Base-by-base conservation (phyloP, 2,329 filamentous ascomycete species). In the Ilyonectria robusta region DNA sequence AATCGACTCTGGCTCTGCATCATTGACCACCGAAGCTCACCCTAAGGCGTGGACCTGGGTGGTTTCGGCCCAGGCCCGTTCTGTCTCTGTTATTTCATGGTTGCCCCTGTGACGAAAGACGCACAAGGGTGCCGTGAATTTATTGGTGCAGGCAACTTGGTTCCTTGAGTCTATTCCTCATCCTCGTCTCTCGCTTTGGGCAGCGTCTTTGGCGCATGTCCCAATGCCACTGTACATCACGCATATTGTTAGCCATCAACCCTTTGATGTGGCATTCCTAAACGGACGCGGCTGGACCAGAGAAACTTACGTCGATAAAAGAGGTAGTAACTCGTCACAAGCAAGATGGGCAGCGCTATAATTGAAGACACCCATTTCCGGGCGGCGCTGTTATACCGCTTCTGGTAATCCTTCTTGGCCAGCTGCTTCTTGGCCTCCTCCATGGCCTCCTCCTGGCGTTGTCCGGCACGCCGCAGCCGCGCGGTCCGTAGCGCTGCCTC, bases 301-400 rank as follows among this genome's bases (percentile, higher is more conserved):
- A 23, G 17, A 15, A 40, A 82, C 84, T 79, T 65, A 86, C 85
- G 73, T 77, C 84, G 78, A 51, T 88, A 82, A 76, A 85, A 89
- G 3, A 89, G 74, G 58, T 82, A 83, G 68, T 87, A 89, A 23
- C 87, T 88, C 29, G 85, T 87, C 56, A 89, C 86, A 15, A 89
- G 67, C 5, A 88, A 72, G 35, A 89, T 83, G 2, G 87, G 87
- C 77, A 88, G 71, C 26, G 85, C 86, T 61, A 89, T 82, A 70
- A 89, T 85, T 8, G 82, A 67, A 23, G 79, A 78, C 3, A 81
- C 77, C 80, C 85, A 88, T 71, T 81, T 84, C 65, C 84, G 76
- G 61, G 82, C 81, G 33, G 84, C 82, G 42, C 74, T 71, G 60
- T 84, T 82, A 73, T 85, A 87, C 46, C 82, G 80, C 67, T 74